Conservation (phyloP, 2,329 filamentous ascomycete species). For the Coniochaeta sp. region DNA sequence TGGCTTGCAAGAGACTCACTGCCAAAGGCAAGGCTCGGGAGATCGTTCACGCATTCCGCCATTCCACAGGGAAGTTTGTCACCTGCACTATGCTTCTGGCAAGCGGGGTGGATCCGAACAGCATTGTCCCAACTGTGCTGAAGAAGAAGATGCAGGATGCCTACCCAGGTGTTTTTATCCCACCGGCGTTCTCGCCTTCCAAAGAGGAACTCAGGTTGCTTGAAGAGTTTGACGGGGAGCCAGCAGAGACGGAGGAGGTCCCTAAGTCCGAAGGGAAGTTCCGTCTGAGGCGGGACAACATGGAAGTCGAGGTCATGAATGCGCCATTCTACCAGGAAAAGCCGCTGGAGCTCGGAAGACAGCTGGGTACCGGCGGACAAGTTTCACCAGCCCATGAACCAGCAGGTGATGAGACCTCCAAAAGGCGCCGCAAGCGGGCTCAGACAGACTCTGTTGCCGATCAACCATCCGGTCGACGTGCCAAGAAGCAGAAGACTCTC, state of each 20-base stretch:
- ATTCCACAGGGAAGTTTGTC: slow-evolving; percentile 30
- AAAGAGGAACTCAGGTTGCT: slow-evolving; percentile 26
- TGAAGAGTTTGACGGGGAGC: slow-evolving; percentile 13
- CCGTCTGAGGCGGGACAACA: slow-evolving; percentile 22
- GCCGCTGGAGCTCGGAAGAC: not conserved
- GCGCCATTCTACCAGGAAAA: slow-evolving; percentile 38
- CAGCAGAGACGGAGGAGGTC: slow-evolving; percentile 6
- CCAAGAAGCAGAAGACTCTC: not conserved
- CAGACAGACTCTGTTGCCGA: not conserved
- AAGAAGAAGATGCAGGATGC: slow-evolving; percentile 39
- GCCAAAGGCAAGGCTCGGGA: slow-evolving; percentile 26
- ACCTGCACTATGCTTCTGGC: slow-evolving; percentile 37
- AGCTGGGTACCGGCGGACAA: not conserved
- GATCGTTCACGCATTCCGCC: slow-evolving; percentile 37
- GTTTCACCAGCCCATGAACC: not conserved
- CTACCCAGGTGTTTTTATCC: slow-evolving; percentile 37
- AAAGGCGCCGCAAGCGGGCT: not conserved
- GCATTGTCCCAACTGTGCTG: slow-evolving; percentile 30
- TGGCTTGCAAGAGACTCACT: slow-evolving; percentile 29
- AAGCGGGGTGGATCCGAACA: slow-evolving; percentile 32
- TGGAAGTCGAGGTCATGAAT: slow-evolving; percentile 40
- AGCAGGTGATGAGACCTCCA: no score
- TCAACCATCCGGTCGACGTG: not conserved
- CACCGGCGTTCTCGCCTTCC: slow-evolving; percentile 26
- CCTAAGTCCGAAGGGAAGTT: slow-evolving; percentile 16